Evolutionary conservation across 2,329 filamentous ascomycete genomes (phyloP), one percentile per base, ranked within the genome.

Genomic region (Polytolypa hystricis): DNA sequence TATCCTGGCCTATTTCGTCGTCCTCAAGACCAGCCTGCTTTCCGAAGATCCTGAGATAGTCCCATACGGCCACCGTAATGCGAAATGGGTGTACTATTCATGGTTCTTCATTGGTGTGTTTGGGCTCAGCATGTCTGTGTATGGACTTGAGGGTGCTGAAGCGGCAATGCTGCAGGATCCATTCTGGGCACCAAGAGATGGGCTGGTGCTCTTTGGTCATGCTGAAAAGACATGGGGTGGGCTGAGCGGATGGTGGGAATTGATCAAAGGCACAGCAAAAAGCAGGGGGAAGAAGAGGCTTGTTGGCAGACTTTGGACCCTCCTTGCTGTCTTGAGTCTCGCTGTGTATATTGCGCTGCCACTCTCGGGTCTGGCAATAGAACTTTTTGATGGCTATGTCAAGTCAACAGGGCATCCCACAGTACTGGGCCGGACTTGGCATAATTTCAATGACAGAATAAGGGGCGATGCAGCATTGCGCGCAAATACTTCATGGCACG

Each of bases 361-460:
- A 4, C 26, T 40, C 2, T 44, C 42, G 3, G 42, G 42, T 39
- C 32, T 44, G n/a, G 25, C 20, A 4, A 34, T 40, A 33, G 42
- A 44, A 26, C 21, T 44, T 4, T 30, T 25, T 15, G 36, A 44
- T 36, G 42, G 42, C 5, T 44, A 42, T 33, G 37, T 44, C 21
- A 25, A 20, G 16, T 20, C 37, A 3, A 32, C 42, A 10, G 30
- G 14, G 2, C 37, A 30, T 8, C 36, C 42, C 10, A 38, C 15
- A 19, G 39, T 41, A 3, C 30, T 42, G 15, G 33, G 31, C 23
- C 37, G 36, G 16, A 33, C 10, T 16, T 14, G 10, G 14, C 8
- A 10, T 4, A 26, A 40, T 25, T 37, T 37, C 16, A 11, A 33
- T 16, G 12, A n/a, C n/a, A 21, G 28, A 10, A 9, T 5, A n/a